Percentiles rank a stretch among this genome's conserved stretches.
Conservation (phyloP, 495 filamentous ascomycete species). For the Daldinia bambusicola region DNA sequence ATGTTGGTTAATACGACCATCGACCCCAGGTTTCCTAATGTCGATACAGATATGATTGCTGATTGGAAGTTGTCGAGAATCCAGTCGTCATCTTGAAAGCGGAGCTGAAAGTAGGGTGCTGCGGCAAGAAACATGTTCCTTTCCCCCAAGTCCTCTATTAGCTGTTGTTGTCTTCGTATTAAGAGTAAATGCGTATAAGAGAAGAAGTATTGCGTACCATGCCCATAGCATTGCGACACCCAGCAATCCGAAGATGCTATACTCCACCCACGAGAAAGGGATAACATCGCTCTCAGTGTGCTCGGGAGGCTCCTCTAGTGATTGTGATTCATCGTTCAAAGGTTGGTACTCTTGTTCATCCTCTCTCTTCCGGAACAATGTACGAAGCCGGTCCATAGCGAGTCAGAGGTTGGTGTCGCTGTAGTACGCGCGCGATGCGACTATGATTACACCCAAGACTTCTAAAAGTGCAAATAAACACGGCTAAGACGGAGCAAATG, state of each 20-base stretch:
- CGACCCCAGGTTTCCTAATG: conserved; percentile 78
- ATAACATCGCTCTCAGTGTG: conserved; percentile 41
- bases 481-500: conserved; percentile 1
- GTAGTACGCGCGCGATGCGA: conserved; percentile 1
- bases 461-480: conserved; percentile 11
- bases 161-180: background rate
- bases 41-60: conserved; percentile 86
- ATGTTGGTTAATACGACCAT: conserved; percentile 79
- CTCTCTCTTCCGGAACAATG: conserved; percentile 54
- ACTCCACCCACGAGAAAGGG: conserved; percentile 82
- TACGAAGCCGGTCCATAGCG: conserved; percentile 61
- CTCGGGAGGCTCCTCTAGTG: conserved; percentile 42
- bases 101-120: conserved; percentile 88
- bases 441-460: conserved; percentile 10
- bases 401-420: conserved; percentile 16
- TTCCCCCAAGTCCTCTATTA: conserved; percentile 41
- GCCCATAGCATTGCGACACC: conserved; percentile 97
- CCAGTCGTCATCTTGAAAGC: conserved; percentile 76
- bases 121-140: conserved; percentile 99
- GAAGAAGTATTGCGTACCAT: conserved; percentile 69
- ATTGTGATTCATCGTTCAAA: conserved; percentile 57
- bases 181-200: background rate
- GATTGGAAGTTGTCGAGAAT: conserved; percentile 85
- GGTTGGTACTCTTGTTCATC: conserved; percentile 67
- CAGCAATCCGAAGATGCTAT: conserved; percentile 84